phyloP scores from a whole-genome alignment of 768 basidiomycete species.

The Agaricus subrufescens region DNA sequence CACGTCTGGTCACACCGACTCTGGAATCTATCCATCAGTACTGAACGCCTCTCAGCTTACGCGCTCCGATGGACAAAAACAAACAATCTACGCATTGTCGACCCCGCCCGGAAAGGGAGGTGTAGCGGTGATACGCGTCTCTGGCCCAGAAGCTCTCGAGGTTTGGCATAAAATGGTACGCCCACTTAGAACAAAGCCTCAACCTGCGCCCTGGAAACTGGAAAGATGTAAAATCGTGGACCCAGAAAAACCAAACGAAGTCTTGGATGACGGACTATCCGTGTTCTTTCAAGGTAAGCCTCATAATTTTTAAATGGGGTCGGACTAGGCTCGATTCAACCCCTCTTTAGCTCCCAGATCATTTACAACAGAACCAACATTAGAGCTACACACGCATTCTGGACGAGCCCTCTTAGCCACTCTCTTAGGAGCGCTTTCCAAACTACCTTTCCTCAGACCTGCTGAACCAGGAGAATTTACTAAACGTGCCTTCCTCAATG shows the following conservation, averaged over 20 bases:
- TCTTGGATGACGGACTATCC: slow-evolving; percentile 75
- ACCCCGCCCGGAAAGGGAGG: slow-evolving; percentile 86
- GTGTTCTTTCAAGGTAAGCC: slow-evolving; percentile 75
- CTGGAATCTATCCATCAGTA: neutral
- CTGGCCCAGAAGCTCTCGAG: slow-evolving; percentile 63
- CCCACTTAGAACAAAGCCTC: slow-evolving; percentile 16
- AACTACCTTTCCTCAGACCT: slow-evolving; percentile 61
- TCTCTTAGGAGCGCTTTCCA: slow-evolving; percentile 58
- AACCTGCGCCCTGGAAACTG: slow-evolving; percentile 62
- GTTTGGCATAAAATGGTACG: slow-evolving; percentile 64
- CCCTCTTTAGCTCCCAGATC: slow-evolving; percentile 59
- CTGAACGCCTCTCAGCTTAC: slow-evolving; percentile 13
- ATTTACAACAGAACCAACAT: slow-evolving; percentile 76
- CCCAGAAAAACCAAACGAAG: slow-evolving; percentile 46
- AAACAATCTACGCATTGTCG: slow-evolving; percentile 84
- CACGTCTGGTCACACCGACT: neutral
- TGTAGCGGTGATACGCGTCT: slow-evolving; percentile 77
- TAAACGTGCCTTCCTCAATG: slow-evolving; percentile 73
- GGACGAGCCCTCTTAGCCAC: slow-evolving; percentile 76
- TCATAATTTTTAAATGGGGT: neutral
- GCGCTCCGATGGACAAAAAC: slow-evolving; percentile 48
- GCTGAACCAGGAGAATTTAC: slow-evolving; percentile 91
- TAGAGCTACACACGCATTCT: slow-evolving; percentile 87
- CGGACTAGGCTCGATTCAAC: neutral
- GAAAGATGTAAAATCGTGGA: slow-evolving; percentile 66